These are phyloP conservation scores for Eucalyptus regnans DNA, from an alignment of 345 rosid genomes.

Conservation along the genomic window DNA sequence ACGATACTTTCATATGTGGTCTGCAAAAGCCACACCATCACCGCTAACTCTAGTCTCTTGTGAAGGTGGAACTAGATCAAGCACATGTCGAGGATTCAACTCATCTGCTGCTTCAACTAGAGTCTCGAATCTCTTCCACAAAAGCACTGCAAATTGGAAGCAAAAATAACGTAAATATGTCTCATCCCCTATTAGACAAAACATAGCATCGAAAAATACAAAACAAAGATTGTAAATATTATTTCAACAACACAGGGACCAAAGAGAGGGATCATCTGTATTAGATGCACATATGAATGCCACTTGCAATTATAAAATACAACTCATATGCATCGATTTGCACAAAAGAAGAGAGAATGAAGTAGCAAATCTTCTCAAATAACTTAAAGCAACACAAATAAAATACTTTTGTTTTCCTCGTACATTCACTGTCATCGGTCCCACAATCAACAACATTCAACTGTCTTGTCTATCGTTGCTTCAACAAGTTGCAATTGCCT, in stretches of 20 bases:
- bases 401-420: not conserved
- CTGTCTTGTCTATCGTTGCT: not conserved
- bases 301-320: not conserved
- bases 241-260: not conserved
- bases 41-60: not conserved
- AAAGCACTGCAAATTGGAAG: no score
- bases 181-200: no score
- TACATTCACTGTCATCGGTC: not conserved
- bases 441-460: not conserved
- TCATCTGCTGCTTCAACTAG: not conserved
- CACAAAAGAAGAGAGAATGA: not conserved
- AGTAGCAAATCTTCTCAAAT: not conserved
- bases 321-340: not conserved
- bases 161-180: no score
- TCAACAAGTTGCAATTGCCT: not conserved
- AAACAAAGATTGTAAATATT: no score
- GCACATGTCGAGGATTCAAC: not conserved
- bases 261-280: not conserved
- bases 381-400: not conserved
- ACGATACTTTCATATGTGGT: not conserved
- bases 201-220: no score
- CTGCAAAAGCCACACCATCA: not conserved
- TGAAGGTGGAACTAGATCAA: not conserved
- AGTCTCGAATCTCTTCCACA: no score
- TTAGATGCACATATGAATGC: not conserved